Conservation (phyloP, 2,329 filamentous ascomycete genomes). For the Colletotrichum musae region DNA sequence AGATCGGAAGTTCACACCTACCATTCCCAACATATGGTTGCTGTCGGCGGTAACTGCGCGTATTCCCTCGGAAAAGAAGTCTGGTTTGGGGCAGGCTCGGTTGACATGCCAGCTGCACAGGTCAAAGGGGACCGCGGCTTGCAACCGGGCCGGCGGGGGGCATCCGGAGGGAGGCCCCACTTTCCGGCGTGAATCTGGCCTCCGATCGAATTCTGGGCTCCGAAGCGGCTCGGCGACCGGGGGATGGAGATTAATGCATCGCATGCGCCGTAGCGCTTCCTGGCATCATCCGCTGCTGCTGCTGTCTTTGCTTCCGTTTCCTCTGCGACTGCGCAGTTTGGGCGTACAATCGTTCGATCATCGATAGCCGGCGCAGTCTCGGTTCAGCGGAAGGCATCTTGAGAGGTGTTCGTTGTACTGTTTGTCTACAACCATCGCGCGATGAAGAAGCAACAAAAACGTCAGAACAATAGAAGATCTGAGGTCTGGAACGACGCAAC, state of each 20-base stretch:
- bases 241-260: neutral
- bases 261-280: neutral
- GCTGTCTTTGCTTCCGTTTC: too few species aligned
- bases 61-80: too few species aligned
- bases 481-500: neutral
- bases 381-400: neutral
- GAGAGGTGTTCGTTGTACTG: too few species aligned
- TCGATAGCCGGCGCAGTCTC: neutral
- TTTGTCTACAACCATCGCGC: neutral
- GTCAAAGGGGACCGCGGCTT: neutral
- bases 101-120: neutral
- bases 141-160: neutral
- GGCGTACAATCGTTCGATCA: constrained; percentile 5
- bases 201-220: neutral
- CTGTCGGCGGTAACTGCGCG: too few species aligned
- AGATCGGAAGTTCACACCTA: too few species aligned
- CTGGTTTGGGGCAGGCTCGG: too few species aligned
- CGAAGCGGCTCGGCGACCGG: constrained; percentile 1
- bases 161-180: neutral
- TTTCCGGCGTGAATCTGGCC: constrained; percentile 1
- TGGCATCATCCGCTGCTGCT: too few species aligned
- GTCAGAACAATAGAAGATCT: neutral
- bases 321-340: neutral
- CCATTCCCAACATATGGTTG: too few species aligned
- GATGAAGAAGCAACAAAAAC: neutral